A percentile compares a stretch with the other conserved stretches of the same genome.
phyloP scores from a whole-genome alignment of 805 yeast species.

The Cephaloascus albidus region DNA sequence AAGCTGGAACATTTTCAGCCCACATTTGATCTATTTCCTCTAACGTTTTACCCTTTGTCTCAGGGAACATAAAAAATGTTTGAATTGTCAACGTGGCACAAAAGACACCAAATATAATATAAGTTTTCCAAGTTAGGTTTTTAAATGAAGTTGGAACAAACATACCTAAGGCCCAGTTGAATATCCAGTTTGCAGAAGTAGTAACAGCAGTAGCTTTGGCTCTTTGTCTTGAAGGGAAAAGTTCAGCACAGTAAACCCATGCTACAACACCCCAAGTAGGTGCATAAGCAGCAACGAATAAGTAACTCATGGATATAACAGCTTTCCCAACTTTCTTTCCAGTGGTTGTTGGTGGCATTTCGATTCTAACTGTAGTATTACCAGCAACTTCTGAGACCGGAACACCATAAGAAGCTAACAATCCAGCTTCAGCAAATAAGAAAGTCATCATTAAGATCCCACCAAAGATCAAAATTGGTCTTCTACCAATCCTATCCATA shows the following conservation, averaged over 20 bases:
- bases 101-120: slow-evolving; percentile 28
- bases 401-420: slow-evolving; percentile 20
- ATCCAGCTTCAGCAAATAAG: slow-evolving; percentile 28
- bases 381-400: slow-evolving; percentile 10
- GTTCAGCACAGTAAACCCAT: slow-evolving; percentile 37
- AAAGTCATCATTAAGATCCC: slow-evolving; percentile 33
- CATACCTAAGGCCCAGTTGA: slow-evolving; percentile 38
- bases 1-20: neutral
- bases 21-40: slow-evolving; percentile 36
- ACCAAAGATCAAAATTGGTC: slow-evolving; percentile 30
- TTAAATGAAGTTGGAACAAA: slow-evolving; percentile 31
- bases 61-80: slow-evolving; percentile 45
- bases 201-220: slow-evolving; percentile 22
- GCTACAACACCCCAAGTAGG: slow-evolving; percentile 44
- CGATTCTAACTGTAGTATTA: slow-evolving; percentile 4
- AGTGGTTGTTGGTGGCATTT: neutral
- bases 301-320: slow-evolving; percentile 40
- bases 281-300: slow-evolving; percentile 49
- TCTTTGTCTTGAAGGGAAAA: slow-evolving; percentile 30
- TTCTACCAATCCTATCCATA: slow-evolving; percentile 49
- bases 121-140: slow-evolving; percentile 31
- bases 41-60: slow-evolving; percentile 50
- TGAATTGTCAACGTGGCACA: slow-evolving; percentile 38
- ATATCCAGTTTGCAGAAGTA: slow-evolving; percentile 33
- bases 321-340: slow-evolving; percentile 27